Conservation (phyloP, 306 rosid species). For the Glycine latifolia region DNA sequence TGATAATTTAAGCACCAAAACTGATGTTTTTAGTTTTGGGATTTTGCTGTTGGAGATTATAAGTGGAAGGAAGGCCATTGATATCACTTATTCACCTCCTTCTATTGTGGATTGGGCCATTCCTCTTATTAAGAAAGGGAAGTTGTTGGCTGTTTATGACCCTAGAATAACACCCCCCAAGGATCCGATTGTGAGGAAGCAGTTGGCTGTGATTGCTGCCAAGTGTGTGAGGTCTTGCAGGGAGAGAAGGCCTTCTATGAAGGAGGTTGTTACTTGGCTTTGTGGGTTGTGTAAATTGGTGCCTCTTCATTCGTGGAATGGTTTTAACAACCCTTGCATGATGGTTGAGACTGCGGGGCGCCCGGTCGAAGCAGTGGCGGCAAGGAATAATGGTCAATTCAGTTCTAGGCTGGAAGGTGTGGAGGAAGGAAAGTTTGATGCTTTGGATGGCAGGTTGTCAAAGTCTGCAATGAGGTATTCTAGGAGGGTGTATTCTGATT, state of each 20-base stretch:
- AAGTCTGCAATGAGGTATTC: constrained; percentile 68
- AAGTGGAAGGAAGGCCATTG: constrained; percentile 95
- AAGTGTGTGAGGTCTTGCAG: constrained; percentile 96
- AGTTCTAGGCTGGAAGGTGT: not conserved
- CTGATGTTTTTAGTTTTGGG: constrained; percentile 97
- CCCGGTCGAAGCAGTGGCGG: constrained; percentile 56
- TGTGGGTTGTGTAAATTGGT: constrained; percentile 79
- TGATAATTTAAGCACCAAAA: constrained; percentile 88
- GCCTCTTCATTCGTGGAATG: constrained; percentile 89
- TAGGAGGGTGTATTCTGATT: constrained; percentile 84
- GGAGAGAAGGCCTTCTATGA: constrained; percentile 91
- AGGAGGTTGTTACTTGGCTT: constrained; percentile 83
- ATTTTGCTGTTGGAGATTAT: constrained; percentile 95
- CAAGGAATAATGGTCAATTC: constrained; percentile 31
- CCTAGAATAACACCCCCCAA: constrained; percentile 75
- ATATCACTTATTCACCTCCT: constrained; percentile 87
- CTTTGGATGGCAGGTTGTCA: constrained; percentile 55
- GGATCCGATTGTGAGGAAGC: constrained; percentile 85
- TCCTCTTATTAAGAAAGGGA: constrained; percentile 87
- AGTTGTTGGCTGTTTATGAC: constrained; percentile 72
- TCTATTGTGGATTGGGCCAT: constrained; percentile 97
- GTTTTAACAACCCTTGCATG: constrained; percentile 83
- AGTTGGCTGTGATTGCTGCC: constrained; percentile 85
- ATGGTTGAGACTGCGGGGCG: constrained; percentile 86
- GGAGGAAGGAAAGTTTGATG: constrained; percentile 50